A percentile compares a stretch with the other conserved stretches of the same genome.
These are phyloP conservation scores for Oldenlandia corymbosa DNA, from an alignment of 257 asterid genomes.

Conservation along the genomic window DNA sequence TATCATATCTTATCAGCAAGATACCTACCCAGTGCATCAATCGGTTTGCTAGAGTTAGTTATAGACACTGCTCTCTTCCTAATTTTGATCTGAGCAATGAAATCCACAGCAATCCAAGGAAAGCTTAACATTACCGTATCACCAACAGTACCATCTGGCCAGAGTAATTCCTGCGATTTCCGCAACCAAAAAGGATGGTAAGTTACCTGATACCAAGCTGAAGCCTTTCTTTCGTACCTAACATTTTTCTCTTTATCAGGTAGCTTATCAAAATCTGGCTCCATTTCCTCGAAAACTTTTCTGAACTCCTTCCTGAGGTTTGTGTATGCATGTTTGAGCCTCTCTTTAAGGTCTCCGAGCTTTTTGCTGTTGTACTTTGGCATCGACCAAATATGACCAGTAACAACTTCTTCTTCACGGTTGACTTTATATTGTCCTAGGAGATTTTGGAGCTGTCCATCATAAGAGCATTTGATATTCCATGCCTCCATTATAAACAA, in stretches of 20 bases:
- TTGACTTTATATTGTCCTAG: constrained; percentile 76
- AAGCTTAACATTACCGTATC: constrained; percentile 66
- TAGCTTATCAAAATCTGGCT: constrained; percentile 40
- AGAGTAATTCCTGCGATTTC: constrained; percentile 36
- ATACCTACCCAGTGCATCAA: constrained; percentile 63
- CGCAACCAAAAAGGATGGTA: constrained; percentile 59
- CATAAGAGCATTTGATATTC: constrained; percentile 62
- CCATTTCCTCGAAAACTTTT: constrained; percentile 59
- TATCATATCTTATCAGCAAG: constrained; percentile 66
- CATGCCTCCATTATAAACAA: constrained; percentile 58
- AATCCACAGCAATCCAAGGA: constrained; percentile 95
- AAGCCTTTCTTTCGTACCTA: constrained; percentile 71
- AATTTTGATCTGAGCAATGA: constrained; percentile 70
- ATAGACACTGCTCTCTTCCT: constrained; percentile 35
- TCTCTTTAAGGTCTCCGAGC: constrained; percentile 76
- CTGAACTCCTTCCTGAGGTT: constrained; percentile 68
- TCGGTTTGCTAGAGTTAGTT: constrained; percentile 42
- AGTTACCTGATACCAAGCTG: constrained; percentile 88
- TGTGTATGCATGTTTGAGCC: constrained; percentile 69
- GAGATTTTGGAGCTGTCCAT: constrained; percentile 60
- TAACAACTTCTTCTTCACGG: constrained; percentile 77
- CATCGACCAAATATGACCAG: constrained; percentile 96
- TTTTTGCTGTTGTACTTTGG: constrained; percentile 58
- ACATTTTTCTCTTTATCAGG: constrained; percentile 50
- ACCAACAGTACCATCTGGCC: constrained; percentile 35